A percentile compares a stretch with the other conserved stretches of the same genome.
These are phyloP conservation scores for Myotisia sp. DNA, from an alignment of 2,329 filamentous ascomycete species.

Conservation along the genomic window DNA sequence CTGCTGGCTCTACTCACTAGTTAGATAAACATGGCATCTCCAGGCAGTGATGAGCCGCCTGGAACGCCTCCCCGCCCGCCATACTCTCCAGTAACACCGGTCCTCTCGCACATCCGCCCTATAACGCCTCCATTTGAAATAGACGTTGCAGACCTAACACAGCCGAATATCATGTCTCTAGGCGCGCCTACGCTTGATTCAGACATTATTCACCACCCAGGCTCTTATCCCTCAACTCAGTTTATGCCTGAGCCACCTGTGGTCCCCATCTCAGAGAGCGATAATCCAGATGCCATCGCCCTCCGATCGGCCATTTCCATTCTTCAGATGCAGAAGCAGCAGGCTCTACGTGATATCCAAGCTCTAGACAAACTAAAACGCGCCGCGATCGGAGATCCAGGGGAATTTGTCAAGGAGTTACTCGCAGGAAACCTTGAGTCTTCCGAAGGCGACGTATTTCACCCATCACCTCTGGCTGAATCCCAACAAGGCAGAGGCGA, in stretches of 20 bases:
- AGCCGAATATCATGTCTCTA: not conserved
- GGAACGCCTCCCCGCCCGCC: conserved; percentile 31
- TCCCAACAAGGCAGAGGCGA: conserved; percentile 24
- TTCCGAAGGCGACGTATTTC: conserved; percentile 22
- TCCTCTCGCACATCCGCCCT: conserved; percentile 19
- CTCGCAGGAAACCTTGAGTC: conserved; percentile 45
- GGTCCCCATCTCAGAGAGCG: conserved; percentile 33
- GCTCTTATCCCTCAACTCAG: conserved; percentile 2
- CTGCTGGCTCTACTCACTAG: no score
- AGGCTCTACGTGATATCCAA: conserved; percentile 61
- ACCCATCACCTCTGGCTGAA: conserved; percentile 22
- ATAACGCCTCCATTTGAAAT: conserved; percentile 2
- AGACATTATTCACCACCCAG: no score
- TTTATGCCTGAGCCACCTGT: conserved; percentile 27
- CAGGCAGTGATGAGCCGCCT: no score
- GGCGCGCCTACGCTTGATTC: no score
- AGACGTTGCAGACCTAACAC: not conserved
- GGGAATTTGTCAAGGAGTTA: conserved; percentile 57
- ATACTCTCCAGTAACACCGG: conserved; percentile 35
- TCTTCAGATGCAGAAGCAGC: conserved; percentile 70
- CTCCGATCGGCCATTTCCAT: conserved; percentile 73
- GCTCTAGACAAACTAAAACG: conserved; percentile 55
- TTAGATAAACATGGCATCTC: no score
- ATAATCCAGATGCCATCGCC: conserved; percentile 76
- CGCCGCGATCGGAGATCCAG: conserved; percentile 55